Percentiles rank a stretch among this genome's conserved stretches.
phyloP scores from a whole-genome alignment of 306 rosid genomes.

The Lagenaria siceraria region DNA sequence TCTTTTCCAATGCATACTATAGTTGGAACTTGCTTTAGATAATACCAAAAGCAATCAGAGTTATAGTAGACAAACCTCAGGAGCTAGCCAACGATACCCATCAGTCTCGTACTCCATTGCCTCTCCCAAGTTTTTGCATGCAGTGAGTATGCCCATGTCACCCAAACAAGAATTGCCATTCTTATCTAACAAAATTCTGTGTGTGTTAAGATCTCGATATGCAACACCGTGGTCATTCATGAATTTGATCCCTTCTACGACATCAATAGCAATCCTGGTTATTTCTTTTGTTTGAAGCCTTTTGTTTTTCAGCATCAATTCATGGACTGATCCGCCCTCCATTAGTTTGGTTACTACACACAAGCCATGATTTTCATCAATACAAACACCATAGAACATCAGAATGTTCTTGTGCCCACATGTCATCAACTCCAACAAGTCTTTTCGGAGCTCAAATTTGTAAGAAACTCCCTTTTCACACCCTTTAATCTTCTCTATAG shows the following conservation, averaged over 20 bases:
- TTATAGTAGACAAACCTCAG: slow-evolving; percentile 58
- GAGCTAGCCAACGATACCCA: slow-evolving; percentile 96
- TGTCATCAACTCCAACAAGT: slow-evolving; percentile 76
- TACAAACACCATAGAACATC: slow-evolving; percentile 67
- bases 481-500: slow-evolving; percentile 84
- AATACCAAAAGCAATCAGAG: slow-evolving; percentile 7
- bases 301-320: slow-evolving; percentile 60
- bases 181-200: slow-evolving; percentile 66
- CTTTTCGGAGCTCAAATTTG: slow-evolving; percentile 66
- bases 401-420: slow-evolving; percentile 75
- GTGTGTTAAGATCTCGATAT: slow-evolving; percentile 72
- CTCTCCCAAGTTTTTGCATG: slow-evolving; percentile 72
- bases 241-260: slow-evolving; percentile 86
- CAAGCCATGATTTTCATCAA: slow-evolving; percentile 83
- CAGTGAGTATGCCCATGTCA: slow-evolving; percentile 78
- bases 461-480: slow-evolving; percentile 87
- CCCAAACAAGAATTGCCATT: slow-evolving; percentile 89
- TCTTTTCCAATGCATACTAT: neutral
- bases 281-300: slow-evolving; percentile 68
- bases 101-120: slow-evolving; percentile 90
- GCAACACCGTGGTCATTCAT: slow-evolving; percentile 80
- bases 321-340: slow-evolving; percentile 85
- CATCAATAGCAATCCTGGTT: slow-evolving; percentile 60
- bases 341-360: slow-evolving; percentile 77
- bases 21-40: slow-evolving; percentile 3